Conservation (phyloP, 106 monocot species). For the Acanthochlamys bracteata region DNA sequence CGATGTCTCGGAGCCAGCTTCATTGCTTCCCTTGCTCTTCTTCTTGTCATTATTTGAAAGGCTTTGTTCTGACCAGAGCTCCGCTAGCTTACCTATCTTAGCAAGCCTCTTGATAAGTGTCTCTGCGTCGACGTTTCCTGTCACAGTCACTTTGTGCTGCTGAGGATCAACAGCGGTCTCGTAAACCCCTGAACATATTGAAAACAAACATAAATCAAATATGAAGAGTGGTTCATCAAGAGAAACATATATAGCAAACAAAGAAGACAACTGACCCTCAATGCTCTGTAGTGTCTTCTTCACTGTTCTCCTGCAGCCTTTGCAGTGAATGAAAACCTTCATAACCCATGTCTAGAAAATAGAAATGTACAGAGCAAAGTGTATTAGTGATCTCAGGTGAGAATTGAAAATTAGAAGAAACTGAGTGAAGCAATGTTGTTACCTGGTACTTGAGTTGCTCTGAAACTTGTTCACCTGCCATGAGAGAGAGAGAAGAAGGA, state of each 20-base stretch:
- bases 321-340: slow-evolving; percentile 75
- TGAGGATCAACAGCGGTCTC: slow-evolving; percentile 24
- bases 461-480: slow-evolving; percentile 26
- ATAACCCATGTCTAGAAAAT: slow-evolving; percentile 47
- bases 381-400: background rate
- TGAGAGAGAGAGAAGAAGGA: background rate
- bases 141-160: slow-evolving; percentile 54
- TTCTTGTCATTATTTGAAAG: slow-evolving; percentile 2
- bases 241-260: background rate
- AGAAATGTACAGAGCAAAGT: background rate
- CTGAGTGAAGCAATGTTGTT: background rate
- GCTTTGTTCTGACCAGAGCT: slow-evolving; percentile 10
- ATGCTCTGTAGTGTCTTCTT: slow-evolving; percentile 66
- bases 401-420: background rate
- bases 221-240: background rate
- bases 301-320: slow-evolving; percentile 74
- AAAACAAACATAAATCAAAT: background rate
- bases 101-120: slow-evolving; percentile 25
- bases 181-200: slow-evolving; percentile 29
- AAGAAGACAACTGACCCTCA: slow-evolving; percentile 29
- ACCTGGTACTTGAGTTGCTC: slow-evolving; percentile 45
- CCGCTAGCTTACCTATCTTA: slow-evolving; percentile 27
- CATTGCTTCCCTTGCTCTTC: background rate
- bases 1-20: background rate
- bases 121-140: slow-evolving; percentile 15